Conservation (phyloP, 1,284 basidiomycete species). For the Trichosporon sp. region DNA sequence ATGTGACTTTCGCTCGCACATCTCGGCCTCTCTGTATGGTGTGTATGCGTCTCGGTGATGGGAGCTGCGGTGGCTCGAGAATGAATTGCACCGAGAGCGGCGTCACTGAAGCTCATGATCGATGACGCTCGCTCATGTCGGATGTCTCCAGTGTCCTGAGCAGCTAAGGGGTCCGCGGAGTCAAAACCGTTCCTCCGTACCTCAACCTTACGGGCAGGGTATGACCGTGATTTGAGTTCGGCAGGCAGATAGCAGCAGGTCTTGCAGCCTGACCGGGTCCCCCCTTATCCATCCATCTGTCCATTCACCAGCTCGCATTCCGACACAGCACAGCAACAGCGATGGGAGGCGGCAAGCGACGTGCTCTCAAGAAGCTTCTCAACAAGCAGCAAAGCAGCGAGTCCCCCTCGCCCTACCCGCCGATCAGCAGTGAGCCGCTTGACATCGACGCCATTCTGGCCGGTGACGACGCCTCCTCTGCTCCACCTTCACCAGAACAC, state of each 20-base stretch:
- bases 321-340: constrained; percentile 2
- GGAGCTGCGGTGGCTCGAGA: background rate
- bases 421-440: constrained; percentile 1
- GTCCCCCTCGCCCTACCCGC: background rate
- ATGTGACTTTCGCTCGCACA: background rate
- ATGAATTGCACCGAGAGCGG: background rate
- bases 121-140: background rate
- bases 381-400: background rate
- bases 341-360: constrained; percentile 46
- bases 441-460: background rate
- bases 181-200: background rate
- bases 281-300: background rate
- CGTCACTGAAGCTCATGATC: background rate
- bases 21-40: background rate
- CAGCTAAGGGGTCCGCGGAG: too few relatives aligned
- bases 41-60: too few relatives aligned
- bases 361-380: constrained; percentile 44
- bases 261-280: too few relatives aligned
- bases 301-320: background rate
- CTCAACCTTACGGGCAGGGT: background rate
- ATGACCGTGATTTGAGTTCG: background rate
- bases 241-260: background rate
- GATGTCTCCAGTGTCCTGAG: too few relatives aligned
- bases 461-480: background rate
- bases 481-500: background rate